Base-by-base conservation (phyloP, 2,329 filamentous ascomycete genomes). In the Xylariaceae sp. region DNA sequence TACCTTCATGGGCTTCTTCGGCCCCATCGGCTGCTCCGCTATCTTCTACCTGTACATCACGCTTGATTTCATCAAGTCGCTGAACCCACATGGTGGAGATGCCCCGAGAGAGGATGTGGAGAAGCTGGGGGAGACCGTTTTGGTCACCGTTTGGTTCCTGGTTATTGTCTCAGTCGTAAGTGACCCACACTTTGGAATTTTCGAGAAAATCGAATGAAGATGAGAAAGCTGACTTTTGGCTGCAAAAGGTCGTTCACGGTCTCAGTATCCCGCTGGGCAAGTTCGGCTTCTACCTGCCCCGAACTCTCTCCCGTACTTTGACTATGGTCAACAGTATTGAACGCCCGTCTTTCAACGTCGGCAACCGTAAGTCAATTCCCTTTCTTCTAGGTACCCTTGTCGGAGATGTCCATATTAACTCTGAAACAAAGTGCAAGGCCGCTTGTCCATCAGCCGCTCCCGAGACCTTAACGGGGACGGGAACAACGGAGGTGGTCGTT, bases 1-100 rank as follows among this genome's bases (percentile, higher is more conserved):
- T 1, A 75, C 89, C 0, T 96, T 96, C 68, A 89, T 94, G 6
- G 92, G 92, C 0, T 96, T 96, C 77, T 97, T 97, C 65, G 92
- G 92, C 0, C 92, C 92, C 0, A 92, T 97, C 58, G 92, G 93
- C 2, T 92, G 96, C 1, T 90, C 89, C 13, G 92, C 91, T 1
- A 83, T 96, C 17, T 97, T 96, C 72, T 96, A 97, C 71, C 80
- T 97, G 4, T 95, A 92, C 69, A 79, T 96, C 62, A 87, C 83
- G 47, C 73, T 89, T 1, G 89, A 96, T 23, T 96, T 92, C 61
- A 77, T 97, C 53, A 75, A 72, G 35, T 75, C 60, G 1, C 68
- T 84, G n/a, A 82, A 80, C 41, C 63, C 66, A 8, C 55, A 56
- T 0, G 82, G 85, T 6, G 76, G 89, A 55, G 86, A 83, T 0